A percentile compares a stretch with the other conserved stretches of the same genome.
Evolutionary conservation across 1,139 yeast species (phyloP).

Genomic region (Sugiyamaella pinicola): DNA sequence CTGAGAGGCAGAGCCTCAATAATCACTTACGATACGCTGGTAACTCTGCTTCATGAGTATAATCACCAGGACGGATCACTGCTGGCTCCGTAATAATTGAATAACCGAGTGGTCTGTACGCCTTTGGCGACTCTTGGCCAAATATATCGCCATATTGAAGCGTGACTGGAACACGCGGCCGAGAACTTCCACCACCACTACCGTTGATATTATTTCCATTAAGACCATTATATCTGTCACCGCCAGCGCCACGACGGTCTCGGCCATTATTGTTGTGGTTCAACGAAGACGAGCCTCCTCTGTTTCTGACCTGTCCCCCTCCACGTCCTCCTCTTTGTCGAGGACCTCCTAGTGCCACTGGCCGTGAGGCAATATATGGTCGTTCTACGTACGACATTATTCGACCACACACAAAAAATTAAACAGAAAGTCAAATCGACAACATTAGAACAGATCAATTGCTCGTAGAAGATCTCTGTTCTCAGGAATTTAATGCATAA

Average conservation of each 20-base stretch:
- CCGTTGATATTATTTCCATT: neutral
- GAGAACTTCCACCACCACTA: neutral
- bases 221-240: neutral
- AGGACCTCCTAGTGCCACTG: neutral
- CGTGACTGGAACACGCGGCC: conserved; percentile 4
- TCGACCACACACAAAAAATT: neutral
- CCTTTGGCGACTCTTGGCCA: conserved; percentile 36
- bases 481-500: neutral
- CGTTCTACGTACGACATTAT: conserved; percentile 9
- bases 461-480: too few species aligned
- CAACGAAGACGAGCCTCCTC: conserved; percentile 1
- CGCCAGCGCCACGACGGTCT: conserved; percentile 7
- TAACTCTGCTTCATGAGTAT: conserved; percentile 33
- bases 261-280: neutral
- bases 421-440: neutral
- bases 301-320: conserved; percentile 4
- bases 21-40: conserved; percentile 35
- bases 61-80: conserved; percentile 34
- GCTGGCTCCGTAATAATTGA: conserved; percentile 29
- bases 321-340: conserved; percentile 1
- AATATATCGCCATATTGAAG: conserved; percentile 32
- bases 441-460: neutral
- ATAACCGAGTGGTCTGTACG: conserved; percentile 40
- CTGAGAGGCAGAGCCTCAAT: too few species aligned
- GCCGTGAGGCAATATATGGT: conserved; percentile 1